Evolutionary conservation across 1,284 basidiomycete species (phyloP), one percentile per base, ranked within the genome.

Genomic region (Athelia psychrophila): DNA sequence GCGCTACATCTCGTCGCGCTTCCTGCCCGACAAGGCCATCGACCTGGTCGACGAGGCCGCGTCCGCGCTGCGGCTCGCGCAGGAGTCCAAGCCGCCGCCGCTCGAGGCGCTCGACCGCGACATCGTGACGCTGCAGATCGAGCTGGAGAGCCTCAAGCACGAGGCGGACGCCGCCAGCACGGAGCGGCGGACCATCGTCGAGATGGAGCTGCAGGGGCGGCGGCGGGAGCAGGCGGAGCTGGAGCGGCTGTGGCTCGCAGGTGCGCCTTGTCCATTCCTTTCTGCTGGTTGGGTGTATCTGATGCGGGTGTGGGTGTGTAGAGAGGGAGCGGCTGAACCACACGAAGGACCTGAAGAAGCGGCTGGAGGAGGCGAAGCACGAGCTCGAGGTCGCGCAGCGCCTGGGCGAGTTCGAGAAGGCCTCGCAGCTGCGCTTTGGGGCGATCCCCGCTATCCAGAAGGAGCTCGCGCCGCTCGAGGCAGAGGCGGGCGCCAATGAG

Each of bases 1-100:
- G 40, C 81, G 92, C 8, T 95, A 95, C 65, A 85, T 96, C 57
- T 85, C 91, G 0, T 91, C 94, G 64, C 81, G 93, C 1, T 93
- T 83, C 67, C 76, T 95, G 1, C 94, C 94, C 0, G 94, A 96
- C 74, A 95, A 94, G 66, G 90, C 91, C 4, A 93, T 94, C 51
- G 91, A 93, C 67, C 78, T 96, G 2, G 83, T 97, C 2, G 95
- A 97, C 66, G 94, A 96, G 68, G 93, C 93, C 1, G 90, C 91
- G 5, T 91, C 90, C 5, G 76, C 92, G 0, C 75, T 97, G n/a
- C 84, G 94, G 2, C 81, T 98, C 3, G 88, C 93, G 1, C 94
- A 95, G 61, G 95, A 97, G 65, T 88, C 83, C 40, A 93, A 95
- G 64, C 95, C 95, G 0, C 89, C 93, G 56, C 84, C 86, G 55